Evolutionary conservation across 805 yeast species (phyloP).

Genomic region (Lipomyces chichibuensis): DNA sequence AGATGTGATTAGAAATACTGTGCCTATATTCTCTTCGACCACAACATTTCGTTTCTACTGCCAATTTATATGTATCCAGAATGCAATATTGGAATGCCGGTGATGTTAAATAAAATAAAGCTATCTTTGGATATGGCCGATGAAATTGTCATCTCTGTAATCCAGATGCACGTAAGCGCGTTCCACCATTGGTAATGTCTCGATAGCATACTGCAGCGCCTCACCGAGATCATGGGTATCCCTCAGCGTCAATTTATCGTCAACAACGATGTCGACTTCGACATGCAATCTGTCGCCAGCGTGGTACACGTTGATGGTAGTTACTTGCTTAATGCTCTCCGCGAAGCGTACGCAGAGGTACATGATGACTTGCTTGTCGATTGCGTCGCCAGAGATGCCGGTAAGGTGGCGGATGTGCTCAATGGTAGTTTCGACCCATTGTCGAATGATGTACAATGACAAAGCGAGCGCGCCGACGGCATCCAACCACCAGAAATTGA

Average conservation of each 20-base stretch:
- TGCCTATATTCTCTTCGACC: not conserved
- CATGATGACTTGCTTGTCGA: conserved; percentile 58
- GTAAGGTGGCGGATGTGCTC: conserved; percentile 66
- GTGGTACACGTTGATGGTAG: conserved; percentile 62
- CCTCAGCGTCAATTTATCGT: conserved; percentile 51
- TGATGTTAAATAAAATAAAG: conserved; percentile 34
- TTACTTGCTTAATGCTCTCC: conserved; percentile 57
- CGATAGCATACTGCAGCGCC: conserved; percentile 66
- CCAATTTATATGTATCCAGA: not conserved
- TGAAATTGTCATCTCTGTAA: conserved; percentile 46
- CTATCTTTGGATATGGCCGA: conserved; percentile 43
- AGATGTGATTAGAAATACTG: no score
- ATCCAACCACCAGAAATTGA: conserved; percentile 55
- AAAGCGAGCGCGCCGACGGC: conserved; percentile 61
- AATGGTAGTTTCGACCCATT: conserved; percentile 58
- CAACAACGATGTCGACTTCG: conserved; percentile 63
- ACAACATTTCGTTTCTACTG: no score
- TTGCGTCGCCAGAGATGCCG: conserved; percentile 59
- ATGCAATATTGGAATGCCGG: not conserved
- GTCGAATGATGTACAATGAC: conserved; percentile 56
- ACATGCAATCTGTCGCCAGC: conserved; percentile 67
- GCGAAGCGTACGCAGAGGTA: conserved; percentile 63
- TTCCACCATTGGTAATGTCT: conserved; percentile 65
- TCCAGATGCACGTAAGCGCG: conserved; percentile 70
- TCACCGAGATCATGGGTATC: conserved; percentile 71